phyloP scores from a whole-genome alignment of 2,329 filamentous ascomycete species.

The Colletotrichum lindemuthianum region DNA sequence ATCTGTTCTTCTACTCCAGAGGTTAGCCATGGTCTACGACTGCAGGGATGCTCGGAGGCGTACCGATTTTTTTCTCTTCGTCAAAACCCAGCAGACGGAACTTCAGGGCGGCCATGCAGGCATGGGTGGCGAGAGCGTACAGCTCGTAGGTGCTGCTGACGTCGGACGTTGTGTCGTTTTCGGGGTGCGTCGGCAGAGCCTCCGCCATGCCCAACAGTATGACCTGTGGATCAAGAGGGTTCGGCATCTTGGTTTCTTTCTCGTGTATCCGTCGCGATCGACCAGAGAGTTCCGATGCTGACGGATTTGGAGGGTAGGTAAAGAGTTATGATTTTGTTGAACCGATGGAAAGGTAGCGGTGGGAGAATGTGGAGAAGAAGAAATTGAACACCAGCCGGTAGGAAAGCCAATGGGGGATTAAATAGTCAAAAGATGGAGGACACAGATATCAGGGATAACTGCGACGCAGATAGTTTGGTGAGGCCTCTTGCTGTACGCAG shows the following conservation, averaged over 20 bases:
- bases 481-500: neutral
- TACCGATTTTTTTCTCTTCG: conserved; percentile 81
- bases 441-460: too few relatives aligned
- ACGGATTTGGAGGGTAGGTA: neutral
- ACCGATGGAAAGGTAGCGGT: too few relatives aligned
- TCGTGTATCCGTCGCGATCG: neutral
- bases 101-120: conserved; percentile 81
- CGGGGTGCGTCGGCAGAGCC: conserved; percentile 64
- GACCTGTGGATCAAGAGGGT: conserved; percentile 55
- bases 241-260: conserved; percentile 32
- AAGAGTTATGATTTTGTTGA: too few relatives aligned
- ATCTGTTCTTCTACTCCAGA: conserved; percentile 63
- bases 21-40: conserved; percentile 4
- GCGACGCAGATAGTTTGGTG: too few relatives aligned
- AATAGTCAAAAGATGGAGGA: too few relatives aligned
- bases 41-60: conserved; percentile 35
- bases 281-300: neutral
- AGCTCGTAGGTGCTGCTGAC: conserved; percentile 82
- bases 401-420: too few relatives aligned
- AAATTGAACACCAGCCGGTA: too few relatives aligned
- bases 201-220: conserved; percentile 68
- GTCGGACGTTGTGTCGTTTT: conserved; percentile 66
- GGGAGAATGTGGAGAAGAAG: too few relatives aligned
- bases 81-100: conserved; percentile 86
- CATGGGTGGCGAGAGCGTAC: conserved; percentile 84